Percentiles rank a stretch among this genome's conserved stretches.
These are phyloP conservation scores for Colletotrichum chrysophilum DNA, from an alignment of 2,329 filamentous ascomycete genomes.

Conservation along the genomic window DNA sequence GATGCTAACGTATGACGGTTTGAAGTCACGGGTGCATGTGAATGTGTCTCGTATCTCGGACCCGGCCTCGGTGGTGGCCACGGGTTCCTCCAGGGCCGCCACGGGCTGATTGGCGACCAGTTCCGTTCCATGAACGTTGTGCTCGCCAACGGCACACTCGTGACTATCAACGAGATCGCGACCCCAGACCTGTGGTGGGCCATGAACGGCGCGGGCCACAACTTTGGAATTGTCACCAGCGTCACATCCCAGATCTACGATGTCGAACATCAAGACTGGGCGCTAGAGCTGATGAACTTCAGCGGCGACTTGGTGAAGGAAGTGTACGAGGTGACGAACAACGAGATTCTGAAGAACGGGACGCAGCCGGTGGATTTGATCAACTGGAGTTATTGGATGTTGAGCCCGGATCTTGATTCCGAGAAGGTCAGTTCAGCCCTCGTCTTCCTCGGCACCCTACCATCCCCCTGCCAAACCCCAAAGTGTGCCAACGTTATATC, in stretches of 20 bases:
- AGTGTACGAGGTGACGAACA: conserved; percentile 32
- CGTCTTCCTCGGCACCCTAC: no score
- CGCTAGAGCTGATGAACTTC: conserved; percentile 47
- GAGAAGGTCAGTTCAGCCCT: background rate
- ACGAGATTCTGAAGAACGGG: conserved; percentile 36
- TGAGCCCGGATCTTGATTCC: conserved; percentile 43
- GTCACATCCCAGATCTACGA: background rate
- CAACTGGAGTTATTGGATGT: conserved; percentile 54
- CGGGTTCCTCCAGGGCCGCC: background rate
- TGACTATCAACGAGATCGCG: background rate
- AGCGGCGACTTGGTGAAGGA: conserved; percentile 52
- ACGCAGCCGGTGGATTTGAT: conserved; percentile 48
- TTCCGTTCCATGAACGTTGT: background rate
- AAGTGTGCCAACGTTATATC: background rate
- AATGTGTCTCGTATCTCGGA: no score
- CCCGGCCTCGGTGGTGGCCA: background rate
- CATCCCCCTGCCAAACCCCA: background rate
- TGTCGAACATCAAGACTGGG: conserved; percentile 36
- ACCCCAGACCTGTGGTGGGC: conserved; percentile 15
- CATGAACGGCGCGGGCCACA: background rate
- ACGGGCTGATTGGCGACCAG: background rate
- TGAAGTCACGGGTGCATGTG: no score
- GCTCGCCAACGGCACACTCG: background rate
- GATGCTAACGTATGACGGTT: background rate
- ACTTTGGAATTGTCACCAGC: background rate